Conservation (phyloP, 805 yeast species). For the Kodamaea neixiangensis region DNA sequence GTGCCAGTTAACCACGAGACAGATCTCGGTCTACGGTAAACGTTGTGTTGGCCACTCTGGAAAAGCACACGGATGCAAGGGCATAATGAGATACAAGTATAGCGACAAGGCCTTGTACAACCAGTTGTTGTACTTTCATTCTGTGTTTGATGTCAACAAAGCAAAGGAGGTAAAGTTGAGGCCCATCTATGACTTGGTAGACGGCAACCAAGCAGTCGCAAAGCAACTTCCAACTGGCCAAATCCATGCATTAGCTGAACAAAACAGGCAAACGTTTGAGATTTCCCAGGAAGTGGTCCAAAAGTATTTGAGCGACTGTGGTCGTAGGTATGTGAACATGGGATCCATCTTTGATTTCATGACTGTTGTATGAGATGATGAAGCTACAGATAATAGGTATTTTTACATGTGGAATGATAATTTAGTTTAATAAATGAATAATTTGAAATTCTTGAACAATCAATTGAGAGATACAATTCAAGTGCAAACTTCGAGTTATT, state of each 20-base stretch:
- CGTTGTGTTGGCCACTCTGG: slow-evolving; percentile 74
- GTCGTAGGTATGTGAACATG: slow-evolving; percentile 88
- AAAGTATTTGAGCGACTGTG: slow-evolving; percentile 77
- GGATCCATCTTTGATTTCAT: slow-evolving; percentile 62
- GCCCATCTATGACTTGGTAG: slow-evolving; percentile 48
- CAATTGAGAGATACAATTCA: no score
- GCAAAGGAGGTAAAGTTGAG: slow-evolving; percentile 60
- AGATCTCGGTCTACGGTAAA: slow-evolving; percentile 85
- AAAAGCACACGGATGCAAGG: slow-evolving; percentile 66
- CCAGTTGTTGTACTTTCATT: slow-evolving; percentile 76
- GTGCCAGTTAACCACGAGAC: slow-evolving; percentile 79
- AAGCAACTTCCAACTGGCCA: slow-evolving; percentile 50
- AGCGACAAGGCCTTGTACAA: slow-evolving; percentile 80
- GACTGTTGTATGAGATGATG: neutral
- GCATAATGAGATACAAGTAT: slow-evolving; percentile 76
- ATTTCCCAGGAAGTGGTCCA: slow-evolving; percentile 59
- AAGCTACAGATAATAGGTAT: neutral
- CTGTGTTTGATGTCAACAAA: slow-evolving; percentile 80
- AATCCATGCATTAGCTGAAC: slow-evolving; percentile 74
- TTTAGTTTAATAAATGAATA: neutral
- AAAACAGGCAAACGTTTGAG: slow-evolving; percentile 64
- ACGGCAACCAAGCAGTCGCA: slow-evolving; percentile 27
- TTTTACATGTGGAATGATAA: neutral
- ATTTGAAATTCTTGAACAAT: neutral
- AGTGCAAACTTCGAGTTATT: no score